phyloP scores from a whole-genome alignment of 148 eudicot species.

The Rhododendron mucronatum region DNA sequence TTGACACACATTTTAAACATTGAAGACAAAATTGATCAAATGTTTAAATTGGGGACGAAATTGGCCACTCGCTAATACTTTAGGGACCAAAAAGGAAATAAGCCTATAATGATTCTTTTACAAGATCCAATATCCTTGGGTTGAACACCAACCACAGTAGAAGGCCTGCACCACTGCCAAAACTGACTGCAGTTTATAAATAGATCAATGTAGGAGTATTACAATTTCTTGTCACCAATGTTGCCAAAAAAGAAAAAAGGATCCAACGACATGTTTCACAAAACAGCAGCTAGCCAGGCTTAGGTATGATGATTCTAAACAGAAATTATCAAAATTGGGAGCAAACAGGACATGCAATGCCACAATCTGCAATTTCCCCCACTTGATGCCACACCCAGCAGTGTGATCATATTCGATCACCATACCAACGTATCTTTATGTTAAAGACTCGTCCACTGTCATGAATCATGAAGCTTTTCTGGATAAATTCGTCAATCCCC shows the following conservation, averaged over 20 bases:
- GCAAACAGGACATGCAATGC: background rate
- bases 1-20: too few species aligned
- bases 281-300: background rate
- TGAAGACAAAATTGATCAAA: too few species aligned
- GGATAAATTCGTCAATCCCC: slow-evolving; percentile 73
- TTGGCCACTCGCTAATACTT: too few species aligned
- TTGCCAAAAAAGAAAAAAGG: background rate
- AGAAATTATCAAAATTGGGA: background rate
- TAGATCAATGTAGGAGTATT: background rate
- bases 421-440: background rate
- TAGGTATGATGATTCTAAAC: background rate
- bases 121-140: background rate
- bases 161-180: background rate
- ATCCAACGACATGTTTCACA: background rate
- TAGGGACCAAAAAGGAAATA: too few species aligned
- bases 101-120: too few species aligned
- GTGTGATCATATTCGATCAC: background rate
- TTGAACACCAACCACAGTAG: background rate
- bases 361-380: background rate
- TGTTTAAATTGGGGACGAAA: too few species aligned
- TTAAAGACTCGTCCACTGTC: background rate
- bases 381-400: background rate
- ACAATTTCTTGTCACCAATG: background rate
- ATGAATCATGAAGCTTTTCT: slow-evolving; percentile 59
- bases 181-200: background rate